Percentiles rank a stretch among this genome's conserved stretches.
These are phyloP conservation scores for Aurifilum marmelostoma DNA, from an alignment of 2,329 filamentous ascomycete species.

Conservation along the genomic window DNA sequence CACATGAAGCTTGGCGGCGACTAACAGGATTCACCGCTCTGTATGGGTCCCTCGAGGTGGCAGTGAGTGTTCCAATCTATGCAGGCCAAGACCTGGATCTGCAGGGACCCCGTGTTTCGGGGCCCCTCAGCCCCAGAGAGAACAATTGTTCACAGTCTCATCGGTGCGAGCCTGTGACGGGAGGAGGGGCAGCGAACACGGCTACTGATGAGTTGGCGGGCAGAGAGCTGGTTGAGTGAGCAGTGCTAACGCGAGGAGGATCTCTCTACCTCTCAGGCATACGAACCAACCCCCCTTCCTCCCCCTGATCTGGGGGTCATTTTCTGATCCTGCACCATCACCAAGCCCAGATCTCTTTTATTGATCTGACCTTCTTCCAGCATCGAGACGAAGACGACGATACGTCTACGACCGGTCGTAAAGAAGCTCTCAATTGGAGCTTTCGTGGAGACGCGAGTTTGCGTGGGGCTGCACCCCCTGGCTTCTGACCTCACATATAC, in stretches of 20 bases:
- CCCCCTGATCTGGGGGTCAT: not conserved
- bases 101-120: conserved; percentile 26
- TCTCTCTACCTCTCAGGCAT: not conserved
- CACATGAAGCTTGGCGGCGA: conserved; percentile 3
- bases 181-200: conserved; percentile 9
- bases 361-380: not conserved
- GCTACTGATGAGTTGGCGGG: conserved; percentile 7
- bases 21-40: conserved; percentile 26
- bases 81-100: conserved; percentile 28
- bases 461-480: conserved; percentile 27
- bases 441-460: conserved; percentile 24
- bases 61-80: conserved; percentile 27
- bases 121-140: conserved; percentile 17
- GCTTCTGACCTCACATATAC: conserved; percentile 26
- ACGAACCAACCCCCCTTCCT: not conserved
- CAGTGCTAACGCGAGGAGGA: not conserved
- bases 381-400: not conserved
- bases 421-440: not conserved
- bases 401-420: too few relatives aligned
- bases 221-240: not conserved
- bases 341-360: not conserved
- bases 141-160: not conserved
- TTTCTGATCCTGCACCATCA: not conserved
- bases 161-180: not conserved
- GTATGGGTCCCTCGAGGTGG: conserved; percentile 24